Conservation (phyloP, 176 grass and related monocot species). For the Urochloa ruziziensis region DNA sequence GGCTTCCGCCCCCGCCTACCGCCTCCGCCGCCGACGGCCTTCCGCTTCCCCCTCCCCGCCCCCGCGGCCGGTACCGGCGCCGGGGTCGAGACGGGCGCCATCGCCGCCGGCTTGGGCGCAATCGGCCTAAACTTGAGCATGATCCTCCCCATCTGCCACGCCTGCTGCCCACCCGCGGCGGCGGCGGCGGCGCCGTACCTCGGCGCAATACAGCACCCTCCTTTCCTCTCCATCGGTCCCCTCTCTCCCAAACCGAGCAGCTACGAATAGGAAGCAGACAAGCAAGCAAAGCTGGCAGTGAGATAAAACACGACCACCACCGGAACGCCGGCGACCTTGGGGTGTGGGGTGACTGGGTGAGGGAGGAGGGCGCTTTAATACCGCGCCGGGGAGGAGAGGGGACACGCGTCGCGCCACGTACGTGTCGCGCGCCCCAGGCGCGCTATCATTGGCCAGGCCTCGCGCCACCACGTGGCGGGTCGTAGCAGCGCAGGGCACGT, state of each 20-base stretch:
- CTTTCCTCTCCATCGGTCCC: conserved; percentile 71
- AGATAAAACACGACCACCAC: background rate
- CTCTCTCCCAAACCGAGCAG: background rate
- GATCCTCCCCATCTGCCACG: conserved; percentile 60
- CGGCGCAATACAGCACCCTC: conserved; percentile 52
- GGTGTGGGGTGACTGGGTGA: too few species aligned
- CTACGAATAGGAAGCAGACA: background rate
- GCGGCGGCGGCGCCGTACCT: conserved; percentile 22
- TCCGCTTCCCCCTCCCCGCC: conserved; percentile 29
- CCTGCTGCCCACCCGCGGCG: background rate
- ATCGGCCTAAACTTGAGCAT: conserved; percentile 90
- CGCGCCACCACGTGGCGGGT: conserved; percentile 40
- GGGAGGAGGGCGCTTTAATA: background rate
- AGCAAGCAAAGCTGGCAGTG: background rate
- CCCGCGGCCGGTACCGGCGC: background rate
- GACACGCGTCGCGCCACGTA: conserved; percentile 37
- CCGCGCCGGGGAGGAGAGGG: background rate
- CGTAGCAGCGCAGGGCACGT: conserved; percentile 27
- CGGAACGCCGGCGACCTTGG: background rate
- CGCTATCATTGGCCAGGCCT: conserved; percentile 33
- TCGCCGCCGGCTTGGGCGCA: conserved; percentile 66
- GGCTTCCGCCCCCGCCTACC: conserved; percentile 35
- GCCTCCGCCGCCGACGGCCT: background rate
- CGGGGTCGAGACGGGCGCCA: conserved; percentile 1
- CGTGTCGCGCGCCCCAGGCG: conserved; percentile 12